phyloP scores from a whole-genome alignment of 805 yeast species.

The Metschnikowia aberdeeniae region DNA sequence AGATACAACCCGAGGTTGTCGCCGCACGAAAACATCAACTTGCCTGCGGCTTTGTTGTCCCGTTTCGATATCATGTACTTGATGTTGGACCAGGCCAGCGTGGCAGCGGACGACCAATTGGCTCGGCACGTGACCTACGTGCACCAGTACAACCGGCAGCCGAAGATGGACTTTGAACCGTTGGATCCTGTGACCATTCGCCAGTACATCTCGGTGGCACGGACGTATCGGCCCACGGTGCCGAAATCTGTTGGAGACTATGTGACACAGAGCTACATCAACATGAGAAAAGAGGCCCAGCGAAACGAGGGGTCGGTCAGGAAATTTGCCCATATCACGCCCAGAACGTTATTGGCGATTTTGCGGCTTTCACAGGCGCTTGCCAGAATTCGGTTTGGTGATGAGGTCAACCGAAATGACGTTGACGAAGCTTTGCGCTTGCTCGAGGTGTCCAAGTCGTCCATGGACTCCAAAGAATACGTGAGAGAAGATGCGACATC shows the following conservation, averaged over 20 bases:
- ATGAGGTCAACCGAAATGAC: slow-evolving; percentile 67
- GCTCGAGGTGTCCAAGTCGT: slow-evolving; percentile 79
- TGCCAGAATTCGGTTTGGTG: slow-evolving; percentile 82
- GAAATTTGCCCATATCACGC: slow-evolving; percentile 89
- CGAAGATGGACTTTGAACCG: slow-evolving; percentile 70
- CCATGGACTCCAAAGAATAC: slow-evolving; percentile 55
- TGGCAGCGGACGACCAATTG: slow-evolving; percentile 75
- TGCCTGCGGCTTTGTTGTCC: slow-evolving; percentile 93
- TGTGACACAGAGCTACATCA: slow-evolving; percentile 80
- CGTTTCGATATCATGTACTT: slow-evolving; percentile 89
- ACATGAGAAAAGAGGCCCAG: slow-evolving; percentile 88
- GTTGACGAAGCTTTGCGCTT: slow-evolving; percentile 95
- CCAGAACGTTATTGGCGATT: slow-evolving; percentile 89
- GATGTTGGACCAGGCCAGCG: slow-evolving; percentile 77
- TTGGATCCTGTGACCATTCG: slow-evolving; percentile 76
- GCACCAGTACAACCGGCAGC: slow-evolving; percentile 89
- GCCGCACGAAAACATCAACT: slow-evolving; percentile 91
- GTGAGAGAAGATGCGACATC: slow-evolving; percentile 56
- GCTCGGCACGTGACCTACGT: slow-evolving; percentile 95
- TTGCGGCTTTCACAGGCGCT: slow-evolving; percentile 91
- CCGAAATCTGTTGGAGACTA: slow-evolving; percentile 81
- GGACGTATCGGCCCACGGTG: slow-evolving; percentile 79
- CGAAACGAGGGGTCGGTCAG: slow-evolving; percentile 68
- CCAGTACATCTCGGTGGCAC: slow-evolving; percentile 80
- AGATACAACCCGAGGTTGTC: slow-evolving; percentile 86